Base-by-base conservation (phyloP, 441 rosid genomes). In the Brassica hybrid region DNA sequence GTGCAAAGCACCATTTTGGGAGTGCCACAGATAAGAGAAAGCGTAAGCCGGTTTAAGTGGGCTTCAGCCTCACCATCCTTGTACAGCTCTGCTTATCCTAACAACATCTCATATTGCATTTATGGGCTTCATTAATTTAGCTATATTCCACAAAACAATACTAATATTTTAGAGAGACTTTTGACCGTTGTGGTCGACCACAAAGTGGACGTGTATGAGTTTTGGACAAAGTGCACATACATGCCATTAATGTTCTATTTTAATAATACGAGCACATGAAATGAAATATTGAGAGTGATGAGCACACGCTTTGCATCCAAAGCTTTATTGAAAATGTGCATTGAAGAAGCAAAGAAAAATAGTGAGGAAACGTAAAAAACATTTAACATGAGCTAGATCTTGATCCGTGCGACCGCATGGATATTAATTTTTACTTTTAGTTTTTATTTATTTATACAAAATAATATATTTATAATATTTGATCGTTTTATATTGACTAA, bases 1-100 rank as follows among this genome's bases (percentile, higher is more conserved):
- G 70, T 54, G 72, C 86, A 54, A 92, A 90, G 14, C 71, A 79
- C 12, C 84, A 86, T 69, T 85, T 81, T 45, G 79, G 23, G 23
- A 21, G 23, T 21, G 23, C 23, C 23, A 21, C 23, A 21, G 23
- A 21, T 21, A 21, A 21, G 23, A 21, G 23, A 21, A 21, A 21
- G 23, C 23, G 23, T 21, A 21, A 21, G 23, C 23, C 23, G 23
- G 23, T 21, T 21, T 21, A 21, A 21, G 23, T 21, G 23, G 23
- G 23, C 23, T 21, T 21, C 23, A 21, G 23, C 23, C 23, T 21
- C 32, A 27, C 32, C 32, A 27, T 27, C 32, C 32, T 27, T 27
- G 6, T 27, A 5, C 32, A 27, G 32, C 32, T 27, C 32, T 27
- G 32, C 7, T 27, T 32, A 32, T 32, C 8, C 38, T 32, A 32